phyloP scores from a whole-genome alignment of 495 filamentous ascomycete genomes.

The Hamigera avellanea region DNA sequence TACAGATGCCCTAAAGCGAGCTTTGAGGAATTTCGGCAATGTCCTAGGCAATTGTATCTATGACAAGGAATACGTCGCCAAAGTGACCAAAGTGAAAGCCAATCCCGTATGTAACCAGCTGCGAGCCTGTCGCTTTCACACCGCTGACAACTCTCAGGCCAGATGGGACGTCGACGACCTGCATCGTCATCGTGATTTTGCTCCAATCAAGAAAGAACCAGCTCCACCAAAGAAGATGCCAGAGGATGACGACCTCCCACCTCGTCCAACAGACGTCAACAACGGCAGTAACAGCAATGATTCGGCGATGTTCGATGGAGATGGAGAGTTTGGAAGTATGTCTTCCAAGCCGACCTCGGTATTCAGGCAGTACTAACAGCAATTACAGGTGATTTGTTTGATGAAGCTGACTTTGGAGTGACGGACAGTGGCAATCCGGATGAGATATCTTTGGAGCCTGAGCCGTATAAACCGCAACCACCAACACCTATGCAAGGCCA shows the following conservation, averaged over 20 bases:
- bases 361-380: conserved; percentile 1
- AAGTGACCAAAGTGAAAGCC: conserved; percentile 73
- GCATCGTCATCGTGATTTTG: conserved; percentile 67
- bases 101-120: conserved; percentile 31
- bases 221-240: conserved; percentile 21
- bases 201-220: conserved; percentile 48
- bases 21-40: conserved; percentile 88
- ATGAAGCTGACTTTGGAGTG: conserved; percentile 61
- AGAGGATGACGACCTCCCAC: conserved; percentile 31
- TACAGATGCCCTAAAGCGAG: conserved; percentile 84
- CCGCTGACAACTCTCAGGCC: conserved; percentile 13
- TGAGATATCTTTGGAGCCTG: conserved; percentile 39
- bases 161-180: conserved; percentile 67
- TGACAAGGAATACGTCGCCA: conserved; percentile 82
- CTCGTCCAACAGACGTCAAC: conserved; percentile 14
- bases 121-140: neutral
- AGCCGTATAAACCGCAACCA: conserved; percentile 14
- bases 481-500: conserved; percentile 16
- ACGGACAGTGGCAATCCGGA: conserved; percentile 49
- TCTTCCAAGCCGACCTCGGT: neutral
- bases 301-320: conserved; percentile 19
- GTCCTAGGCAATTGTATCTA: conserved; percentile 95
- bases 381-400: conserved; percentile 46
- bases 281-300: conserved; percentile 8
- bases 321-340: conserved; percentile 60